These are phyloP conservation scores for Trichoderma cornu-damae DNA, from an alignment of 2,329 filamentous ascomycete species.

Conservation along the genomic window DNA sequence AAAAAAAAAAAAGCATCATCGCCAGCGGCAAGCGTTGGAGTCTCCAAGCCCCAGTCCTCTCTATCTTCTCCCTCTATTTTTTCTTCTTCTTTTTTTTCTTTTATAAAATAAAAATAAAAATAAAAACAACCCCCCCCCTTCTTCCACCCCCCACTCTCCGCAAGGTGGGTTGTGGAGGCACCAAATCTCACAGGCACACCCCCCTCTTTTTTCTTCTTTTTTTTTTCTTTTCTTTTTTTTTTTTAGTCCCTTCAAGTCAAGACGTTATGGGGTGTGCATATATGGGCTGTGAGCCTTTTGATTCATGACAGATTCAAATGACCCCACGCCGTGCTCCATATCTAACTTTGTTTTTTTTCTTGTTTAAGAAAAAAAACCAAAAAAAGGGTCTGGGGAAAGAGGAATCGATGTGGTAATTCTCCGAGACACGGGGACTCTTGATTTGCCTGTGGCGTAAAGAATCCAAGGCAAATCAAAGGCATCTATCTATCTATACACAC, in stretches of 20 bases:
- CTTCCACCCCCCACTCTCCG: neutral
- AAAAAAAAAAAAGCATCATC: conserved; percentile 2
- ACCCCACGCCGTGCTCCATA: conserved; percentile 16
- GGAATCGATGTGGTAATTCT: conserved; percentile 14
- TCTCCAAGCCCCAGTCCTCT: neutral
- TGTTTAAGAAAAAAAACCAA: neutral
- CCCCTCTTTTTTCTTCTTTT: neutral
- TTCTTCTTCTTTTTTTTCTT: too few species aligned
- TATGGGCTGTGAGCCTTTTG: neutral
- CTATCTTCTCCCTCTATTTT: neutral
- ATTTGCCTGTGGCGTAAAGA: neutral
- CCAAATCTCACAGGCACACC: neutral
- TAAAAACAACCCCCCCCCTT: too few species aligned
- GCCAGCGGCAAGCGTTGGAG: neutral
- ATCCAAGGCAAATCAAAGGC: neutral
- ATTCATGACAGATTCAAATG: conserved; percentile 9
- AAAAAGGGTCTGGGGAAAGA: conserved; percentile 7
- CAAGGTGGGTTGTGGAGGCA: neutral
- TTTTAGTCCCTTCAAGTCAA: neutral
- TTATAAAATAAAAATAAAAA: too few species aligned
- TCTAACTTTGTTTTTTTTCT: conserved; percentile 1
- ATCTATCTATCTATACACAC: too few species aligned
- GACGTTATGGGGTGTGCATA: neutral
- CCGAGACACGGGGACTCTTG: neutral
- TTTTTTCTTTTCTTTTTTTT: too few species aligned